phyloP scores from a whole-genome alignment of 2,329 filamentous ascomycete species.

The Diatrype stigma region DNA sequence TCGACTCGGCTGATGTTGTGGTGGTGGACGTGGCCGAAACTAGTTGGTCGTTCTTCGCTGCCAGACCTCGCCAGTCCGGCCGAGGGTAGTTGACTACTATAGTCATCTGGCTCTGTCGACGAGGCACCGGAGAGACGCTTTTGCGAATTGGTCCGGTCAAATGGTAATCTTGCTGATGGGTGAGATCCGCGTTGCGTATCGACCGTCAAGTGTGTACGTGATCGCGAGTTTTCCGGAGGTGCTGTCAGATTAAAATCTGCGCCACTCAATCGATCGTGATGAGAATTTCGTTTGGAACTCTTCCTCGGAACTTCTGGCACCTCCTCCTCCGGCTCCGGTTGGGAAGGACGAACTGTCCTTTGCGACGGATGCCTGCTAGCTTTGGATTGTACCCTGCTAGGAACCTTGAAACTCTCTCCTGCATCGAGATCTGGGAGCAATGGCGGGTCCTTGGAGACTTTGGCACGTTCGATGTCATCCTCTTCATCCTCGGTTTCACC shows the following conservation, averaged over 20 bases:
- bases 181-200: conserved; percentile 7
- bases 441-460: conserved; percentile 48
- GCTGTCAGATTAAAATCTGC: conserved; percentile 32
- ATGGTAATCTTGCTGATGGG: conserved; percentile 44
- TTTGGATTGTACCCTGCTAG: conserved; percentile 59
- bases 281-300: conserved; percentile 63
- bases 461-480: conserved; percentile 33
- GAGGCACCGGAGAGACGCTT: conserved; percentile 50
- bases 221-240: conserved; percentile 9
- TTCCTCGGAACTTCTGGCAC: conserved; percentile 52
- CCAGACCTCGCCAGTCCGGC: conserved; percentile 22
- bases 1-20: conserved; percentile 55
- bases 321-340: conserved; percentile 19
- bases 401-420: conserved; percentile 57
- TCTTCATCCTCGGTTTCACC: conserved; percentile 40
- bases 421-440: conserved; percentile 57
- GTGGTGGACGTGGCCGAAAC: conserved; percentile 53
- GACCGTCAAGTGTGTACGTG: conserved; percentile 9
- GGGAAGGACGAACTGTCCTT: conserved; percentile 29
- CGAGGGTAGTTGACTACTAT: conserved; percentile 34
- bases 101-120: conserved; percentile 40
- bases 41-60: conserved; percentile 46
- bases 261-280: conserved; percentile 29
- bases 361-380: conserved; percentile 40
- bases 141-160: conserved; percentile 52